Percentiles rank a stretch among this genome's conserved stretches.
Evolutionary conservation across 495 filamentous ascomycete species (phyloP).

Genomic region (Neurospora sublineolata): DNA sequence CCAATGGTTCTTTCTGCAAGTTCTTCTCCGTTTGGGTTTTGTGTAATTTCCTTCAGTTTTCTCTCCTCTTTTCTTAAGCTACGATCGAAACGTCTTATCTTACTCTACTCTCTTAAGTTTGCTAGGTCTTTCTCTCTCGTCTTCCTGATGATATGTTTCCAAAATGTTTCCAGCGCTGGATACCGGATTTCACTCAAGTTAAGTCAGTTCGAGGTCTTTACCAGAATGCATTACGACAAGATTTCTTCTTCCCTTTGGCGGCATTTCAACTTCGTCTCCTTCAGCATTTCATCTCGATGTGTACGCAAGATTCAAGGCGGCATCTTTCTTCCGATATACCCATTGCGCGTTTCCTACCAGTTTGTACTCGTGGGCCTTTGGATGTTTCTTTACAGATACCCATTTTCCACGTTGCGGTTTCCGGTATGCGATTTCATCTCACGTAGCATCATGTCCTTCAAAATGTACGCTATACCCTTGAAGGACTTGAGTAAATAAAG

Average conservation of each 20-base stretch:
- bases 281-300: background rate
- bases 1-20: background rate
- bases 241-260: background rate
- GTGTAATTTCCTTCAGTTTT: conserved; percentile 1
- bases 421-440: background rate
- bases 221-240: background rate
- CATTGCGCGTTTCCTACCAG: background rate
- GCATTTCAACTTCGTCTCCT: background rate
- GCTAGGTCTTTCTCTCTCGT: conserved; percentile 8
- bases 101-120: conserved; percentile 1
- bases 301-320: background rate
- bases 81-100: conserved; percentile 5
- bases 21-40: conserved; percentile 4
- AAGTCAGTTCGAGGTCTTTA: background rate
- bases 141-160: conserved; percentile 3
- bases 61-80: conserved; percentile 3
- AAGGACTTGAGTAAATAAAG: background rate
- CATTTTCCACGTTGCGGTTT: background rate
- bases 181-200: background rate
- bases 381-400: background rate
- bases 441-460: background rate
- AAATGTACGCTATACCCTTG: background rate
- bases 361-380: background rate
- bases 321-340: background rate
- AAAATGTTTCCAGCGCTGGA: background rate